A percentile compares a stretch with the other conserved stretches of the same genome.
phyloP scores from a whole-genome alignment of 2,329 filamentous ascomycete genomes.

The Karstenula rhodostoma region DNA sequence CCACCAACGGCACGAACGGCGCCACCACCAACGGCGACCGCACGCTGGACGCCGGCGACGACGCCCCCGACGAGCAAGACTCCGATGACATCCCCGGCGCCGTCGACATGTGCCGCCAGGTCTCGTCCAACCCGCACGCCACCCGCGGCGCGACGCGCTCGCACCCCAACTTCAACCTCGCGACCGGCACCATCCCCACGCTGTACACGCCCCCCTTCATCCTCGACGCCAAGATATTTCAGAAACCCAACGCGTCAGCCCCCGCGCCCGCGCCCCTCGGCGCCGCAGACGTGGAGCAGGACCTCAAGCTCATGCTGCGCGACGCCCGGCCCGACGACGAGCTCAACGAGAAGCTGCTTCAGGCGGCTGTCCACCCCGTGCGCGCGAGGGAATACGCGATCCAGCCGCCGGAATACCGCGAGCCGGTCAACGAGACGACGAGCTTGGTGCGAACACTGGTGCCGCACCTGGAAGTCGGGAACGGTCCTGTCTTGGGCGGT shows the following conservation, averaged over 20 bases:
- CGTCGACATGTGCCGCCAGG: conserved; percentile 67
- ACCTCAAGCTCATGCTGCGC: conserved; percentile 58
- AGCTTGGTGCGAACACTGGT: conserved; percentile 37
- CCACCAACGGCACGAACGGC: conserved; percentile 44
- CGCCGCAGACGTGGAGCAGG: conserved; percentile 56
- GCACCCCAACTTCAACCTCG: conserved; percentile 58
- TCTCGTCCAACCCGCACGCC: conserved; percentile 66
- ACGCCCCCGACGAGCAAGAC: conserved; percentile 50
- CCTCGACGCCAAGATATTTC: conserved; percentile 55
- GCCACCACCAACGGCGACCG: conserved; percentile 49
- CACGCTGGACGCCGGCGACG: conserved; percentile 46
- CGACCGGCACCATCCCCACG: conserved; percentile 53
- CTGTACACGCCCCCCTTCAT: conserved; percentile 53
- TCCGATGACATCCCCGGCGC: conserved; percentile 53
- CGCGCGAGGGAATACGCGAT: conserved; percentile 26
- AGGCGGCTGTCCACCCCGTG: conserved; percentile 42
- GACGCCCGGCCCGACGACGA: conserved; percentile 49
- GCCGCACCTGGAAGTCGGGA: conserved; percentile 45
- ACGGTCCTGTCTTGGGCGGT: conserved; percentile 33
- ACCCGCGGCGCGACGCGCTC: conserved; percentile 59
- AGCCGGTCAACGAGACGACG: conserved; percentile 45
- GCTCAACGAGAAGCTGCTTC: conserved; percentile 49
- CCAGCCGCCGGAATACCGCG: conserved; percentile 43
- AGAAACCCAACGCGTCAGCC: conserved; percentile 57
- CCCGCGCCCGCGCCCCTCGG: conserved; percentile 55